Conservation (phyloP, 2,329 filamentous ascomycete genomes). For the Hypocreales sp. region DNA sequence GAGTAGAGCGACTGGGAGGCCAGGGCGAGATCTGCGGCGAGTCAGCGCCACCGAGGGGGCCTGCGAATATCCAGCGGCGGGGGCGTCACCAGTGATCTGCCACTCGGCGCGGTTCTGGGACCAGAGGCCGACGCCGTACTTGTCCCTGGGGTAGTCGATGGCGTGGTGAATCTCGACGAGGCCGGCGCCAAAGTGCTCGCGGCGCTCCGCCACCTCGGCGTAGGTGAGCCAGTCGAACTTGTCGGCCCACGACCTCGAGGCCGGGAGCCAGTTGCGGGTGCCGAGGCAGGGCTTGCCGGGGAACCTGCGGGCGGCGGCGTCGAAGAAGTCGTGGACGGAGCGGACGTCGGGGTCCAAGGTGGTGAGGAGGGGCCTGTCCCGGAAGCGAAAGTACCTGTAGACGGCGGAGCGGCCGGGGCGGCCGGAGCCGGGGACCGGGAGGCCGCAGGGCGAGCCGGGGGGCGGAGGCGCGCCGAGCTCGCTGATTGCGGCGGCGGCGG, state of each 20-base stretch:
- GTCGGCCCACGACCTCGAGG: conserved; percentile 55
- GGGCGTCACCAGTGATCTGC: conserved; percentile 70
- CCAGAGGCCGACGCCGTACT: conserved; percentile 71
- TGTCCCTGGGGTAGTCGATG: conserved; percentile 43
- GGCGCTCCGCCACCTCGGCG: conserved; percentile 58
- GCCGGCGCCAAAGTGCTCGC: conserved; percentile 74
- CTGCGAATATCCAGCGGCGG: too few species aligned
- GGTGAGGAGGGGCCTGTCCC: conserved; percentile 53
- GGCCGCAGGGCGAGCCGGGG: conserved; percentile 60
- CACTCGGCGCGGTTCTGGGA: conserved; percentile 76
- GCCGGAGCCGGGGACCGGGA: conserved; percentile 62
- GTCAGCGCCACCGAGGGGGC: too few species aligned
- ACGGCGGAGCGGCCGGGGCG: conserved; percentile 55
- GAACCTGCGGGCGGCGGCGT: conserved; percentile 44
- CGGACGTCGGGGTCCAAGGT: conserved; percentile 55
- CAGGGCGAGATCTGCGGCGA: conserved; percentile 63
- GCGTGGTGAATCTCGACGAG: conserved; percentile 68
- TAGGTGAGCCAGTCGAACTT: conserved; percentile 78
- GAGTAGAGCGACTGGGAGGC: conserved; percentile 78
- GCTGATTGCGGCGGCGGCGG: conserved; percentile 23
- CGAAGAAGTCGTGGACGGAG: conserved; percentile 72
- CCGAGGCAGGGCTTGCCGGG: conserved; percentile 65
- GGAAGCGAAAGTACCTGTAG: conserved; percentile 72
- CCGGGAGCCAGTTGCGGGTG: conserved; percentile 61
- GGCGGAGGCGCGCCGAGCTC: conserved; percentile 50